Evolutionary conservation across 345 rosid genomes (phyloP).

Genomic region (Cardiospermum halicacabum): DNA sequence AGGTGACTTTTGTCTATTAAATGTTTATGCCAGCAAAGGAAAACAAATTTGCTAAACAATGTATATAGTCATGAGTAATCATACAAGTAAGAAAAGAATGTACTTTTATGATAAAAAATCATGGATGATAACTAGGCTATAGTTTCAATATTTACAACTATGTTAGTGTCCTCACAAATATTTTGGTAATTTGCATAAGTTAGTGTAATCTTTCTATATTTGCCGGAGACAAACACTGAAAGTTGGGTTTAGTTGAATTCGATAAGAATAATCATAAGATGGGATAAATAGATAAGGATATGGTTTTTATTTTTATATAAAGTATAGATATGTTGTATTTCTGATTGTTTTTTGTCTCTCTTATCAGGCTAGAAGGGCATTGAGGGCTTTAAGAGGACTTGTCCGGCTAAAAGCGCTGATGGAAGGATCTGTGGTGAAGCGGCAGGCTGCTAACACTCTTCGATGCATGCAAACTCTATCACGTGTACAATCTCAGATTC

Average conservation of each 20-base stretch:
- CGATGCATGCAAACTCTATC: conserved; percentile 87
- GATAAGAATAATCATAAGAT: too few relatives aligned
- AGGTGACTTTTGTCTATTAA: background rate
- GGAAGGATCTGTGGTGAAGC: conserved; percentile 79
- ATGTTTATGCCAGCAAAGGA: background rate
- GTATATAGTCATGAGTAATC: background rate
- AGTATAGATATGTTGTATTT: too few relatives aligned
- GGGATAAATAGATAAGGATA: too few relatives aligned
- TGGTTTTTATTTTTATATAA: too few relatives aligned
- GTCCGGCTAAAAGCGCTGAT: conserved; percentile 73
- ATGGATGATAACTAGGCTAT: background rate
- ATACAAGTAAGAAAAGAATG: background rate
- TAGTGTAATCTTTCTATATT: too few relatives aligned
- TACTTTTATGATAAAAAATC: background rate
- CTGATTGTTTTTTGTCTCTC: conserved; percentile 11
- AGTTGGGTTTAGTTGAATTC: too few relatives aligned
- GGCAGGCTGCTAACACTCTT: conserved; percentile 76
- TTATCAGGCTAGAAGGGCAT: conserved; percentile 76
- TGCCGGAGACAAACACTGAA: too few relatives aligned
- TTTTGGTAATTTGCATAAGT: too few relatives aligned
- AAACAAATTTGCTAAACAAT: background rate
- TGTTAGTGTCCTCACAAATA: background rate
- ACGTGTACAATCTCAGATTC: conserved; percentile 83
- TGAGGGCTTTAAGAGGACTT: conserved; percentile 80
- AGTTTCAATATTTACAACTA: background rate